Evolutionary conservation across 2,329 filamentous ascomycete genomes (phyloP).

Genomic region (Aspergillus arachidicola): DNA sequence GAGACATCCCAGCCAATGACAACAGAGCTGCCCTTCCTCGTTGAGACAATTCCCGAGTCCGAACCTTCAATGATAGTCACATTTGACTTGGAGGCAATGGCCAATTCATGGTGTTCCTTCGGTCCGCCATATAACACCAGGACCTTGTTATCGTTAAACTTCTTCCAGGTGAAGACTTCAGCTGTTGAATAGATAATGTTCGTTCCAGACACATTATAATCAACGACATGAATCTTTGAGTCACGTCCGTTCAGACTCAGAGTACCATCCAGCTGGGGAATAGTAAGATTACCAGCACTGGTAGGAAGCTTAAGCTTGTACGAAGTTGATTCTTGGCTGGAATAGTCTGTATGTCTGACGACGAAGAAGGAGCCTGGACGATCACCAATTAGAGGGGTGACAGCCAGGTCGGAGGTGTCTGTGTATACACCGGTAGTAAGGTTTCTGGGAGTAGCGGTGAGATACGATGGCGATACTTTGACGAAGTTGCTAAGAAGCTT

Average conservation of each 20-base stretch:
- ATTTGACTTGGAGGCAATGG: slow-evolving; percentile 33
- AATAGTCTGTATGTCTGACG: slow-evolving; percentile 67
- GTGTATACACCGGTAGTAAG: slow-evolving; percentile 45
- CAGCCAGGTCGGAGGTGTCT: slow-evolving; percentile 58
- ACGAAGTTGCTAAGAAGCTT: slow-evolving; percentile 77
- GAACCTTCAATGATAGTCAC: slow-evolving; percentile 38
- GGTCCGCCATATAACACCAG: slow-evolving; percentile 45
- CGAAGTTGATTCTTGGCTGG: slow-evolving; percentile 56
- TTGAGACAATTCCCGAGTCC: slow-evolving; percentile 29
- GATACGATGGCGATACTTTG: slow-evolving; percentile 70
- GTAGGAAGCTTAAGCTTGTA: slow-evolving; percentile 65
- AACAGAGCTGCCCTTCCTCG: slow-evolving; percentile 30
- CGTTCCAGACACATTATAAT: slow-evolving; percentile 44
- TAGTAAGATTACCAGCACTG: slow-evolving; percentile 40
- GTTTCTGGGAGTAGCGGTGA: slow-evolving; percentile 60
- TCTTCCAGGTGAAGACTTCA: slow-evolving; percentile 57
- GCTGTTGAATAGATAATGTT: slow-evolving; percentile 48
- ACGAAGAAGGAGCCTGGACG: slow-evolving; percentile 61
- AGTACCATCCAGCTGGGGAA: slow-evolving; percentile 44
- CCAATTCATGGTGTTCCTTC: slow-evolving; percentile 45
- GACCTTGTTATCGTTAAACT: slow-evolving; percentile 58
- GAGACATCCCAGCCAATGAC: slow-evolving; percentile 59
- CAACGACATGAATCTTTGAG: slow-evolving; percentile 48
- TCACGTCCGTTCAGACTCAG: slow-evolving; percentile 46
- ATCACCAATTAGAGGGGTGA: slow-evolving; percentile 63